Conservation (phyloP, 352 stramenopile species). For the Plasmopara viticola region DNA sequence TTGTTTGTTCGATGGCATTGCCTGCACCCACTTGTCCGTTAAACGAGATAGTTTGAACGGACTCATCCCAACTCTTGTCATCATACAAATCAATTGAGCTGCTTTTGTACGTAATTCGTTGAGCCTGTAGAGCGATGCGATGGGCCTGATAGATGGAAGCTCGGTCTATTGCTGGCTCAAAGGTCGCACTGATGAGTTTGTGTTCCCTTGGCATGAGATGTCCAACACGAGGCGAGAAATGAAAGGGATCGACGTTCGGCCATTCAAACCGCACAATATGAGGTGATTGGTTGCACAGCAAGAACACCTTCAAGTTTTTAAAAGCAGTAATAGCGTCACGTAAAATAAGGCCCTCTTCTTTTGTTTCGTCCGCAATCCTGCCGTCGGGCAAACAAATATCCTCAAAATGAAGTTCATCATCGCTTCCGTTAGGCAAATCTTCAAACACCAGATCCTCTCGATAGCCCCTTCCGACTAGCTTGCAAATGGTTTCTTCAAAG, state of each 20-base stretch:
- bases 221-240: slow-evolving; percentile 64
- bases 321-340: slow-evolving; percentile 1
- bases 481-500: slow-evolving; percentile 83
- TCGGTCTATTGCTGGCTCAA: slow-evolving; percentile 27
- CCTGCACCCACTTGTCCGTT: slow-evolving; percentile 13
- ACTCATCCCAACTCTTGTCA: slow-evolving; percentile 73
- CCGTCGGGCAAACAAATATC: slow-evolving; percentile 56
- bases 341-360: background rate
- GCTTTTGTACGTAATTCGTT: slow-evolving; percentile 52
- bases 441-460: slow-evolving; percentile 42
- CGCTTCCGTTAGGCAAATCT: slow-evolving; percentile 63
- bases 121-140: slow-evolving; percentile 9
- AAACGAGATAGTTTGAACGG: slow-evolving; percentile 55
- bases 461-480: slow-evolving; percentile 1
- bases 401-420: slow-evolving; percentile 84
- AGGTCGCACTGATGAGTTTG: slow-evolving; percentile 73
- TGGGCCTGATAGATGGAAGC: background rate
- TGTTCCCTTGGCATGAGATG: slow-evolving; percentile 55
- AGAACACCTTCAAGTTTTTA: background rate
- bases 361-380: background rate
- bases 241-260: slow-evolving; percentile 45
- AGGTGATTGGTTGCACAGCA: too few species aligned
- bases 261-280: slow-evolving; percentile 51
- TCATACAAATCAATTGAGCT: slow-evolving; percentile 10
- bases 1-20: slow-evolving; percentile 15